These are phyloP conservation scores for Coemansia reversa DNA, from an alignment of 192 early-diverging fungal genomes.

Conservation along the genomic window DNA sequence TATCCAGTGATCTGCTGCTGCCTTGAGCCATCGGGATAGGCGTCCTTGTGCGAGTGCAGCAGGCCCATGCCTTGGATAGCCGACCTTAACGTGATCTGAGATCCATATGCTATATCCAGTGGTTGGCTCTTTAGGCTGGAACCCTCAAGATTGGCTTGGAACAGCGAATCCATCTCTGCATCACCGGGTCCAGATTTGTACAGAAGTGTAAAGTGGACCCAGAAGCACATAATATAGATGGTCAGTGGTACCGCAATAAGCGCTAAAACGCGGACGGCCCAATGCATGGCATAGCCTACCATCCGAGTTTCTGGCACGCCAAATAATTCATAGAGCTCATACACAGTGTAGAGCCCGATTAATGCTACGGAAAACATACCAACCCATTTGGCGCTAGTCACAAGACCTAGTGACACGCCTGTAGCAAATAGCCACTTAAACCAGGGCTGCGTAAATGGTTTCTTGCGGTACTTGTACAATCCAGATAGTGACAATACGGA, in stretches of 20 bases:
- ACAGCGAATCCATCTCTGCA: conserved; percentile 92
- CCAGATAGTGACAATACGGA: conserved; percentile 66
- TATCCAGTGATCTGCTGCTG: conserved; percentile 98
- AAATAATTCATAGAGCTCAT: conserved; percentile 88
- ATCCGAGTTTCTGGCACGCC: conserved; percentile 67
- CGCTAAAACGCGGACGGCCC: conserved; percentile 75
- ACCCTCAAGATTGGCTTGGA: conserved; percentile 89
- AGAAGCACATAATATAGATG: conserved; percentile 83
- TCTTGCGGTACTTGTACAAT: conserved; percentile 72
- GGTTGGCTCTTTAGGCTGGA: conserved; percentile 79
- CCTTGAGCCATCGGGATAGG: conserved; percentile 78
- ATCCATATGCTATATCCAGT: conserved; percentile 89
- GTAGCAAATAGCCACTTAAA: conserved; percentile 84
- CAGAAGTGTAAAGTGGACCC: conserved; percentile 85
- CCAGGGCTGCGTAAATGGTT: conserved; percentile 85
- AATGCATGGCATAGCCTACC: conserved; percentile 73
- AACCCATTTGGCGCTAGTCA: conserved; percentile 95
- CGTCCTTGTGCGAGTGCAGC: conserved; percentile 90
- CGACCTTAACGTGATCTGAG: conserved; percentile 81
- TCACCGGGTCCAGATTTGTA: conserved; percentile 81
- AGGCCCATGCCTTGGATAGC: conserved; percentile 81
- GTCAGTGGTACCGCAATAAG: conserved; percentile 79
- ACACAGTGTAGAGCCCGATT: conserved; percentile 89
- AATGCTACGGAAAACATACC: conserved; percentile 89
- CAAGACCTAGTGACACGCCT: conserved; percentile 83